Evolutionary conservation across 768 basidiomycete genomes (phyloP).

Genomic region (Leccinum truebloodii): DNA sequence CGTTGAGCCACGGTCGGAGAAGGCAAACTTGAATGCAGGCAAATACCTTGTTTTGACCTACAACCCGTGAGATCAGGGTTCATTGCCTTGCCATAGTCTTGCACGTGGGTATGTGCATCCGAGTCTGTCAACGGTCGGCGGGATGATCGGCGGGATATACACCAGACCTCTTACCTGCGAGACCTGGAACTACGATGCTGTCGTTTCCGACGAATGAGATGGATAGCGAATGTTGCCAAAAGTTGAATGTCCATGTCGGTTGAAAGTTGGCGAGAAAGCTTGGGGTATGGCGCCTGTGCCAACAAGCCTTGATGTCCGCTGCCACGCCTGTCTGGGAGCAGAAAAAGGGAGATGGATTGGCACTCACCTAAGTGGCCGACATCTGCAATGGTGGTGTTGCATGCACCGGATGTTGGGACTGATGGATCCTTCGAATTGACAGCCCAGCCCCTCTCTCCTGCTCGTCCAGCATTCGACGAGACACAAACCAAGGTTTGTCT

Average conservation of each 20-base stretch:
- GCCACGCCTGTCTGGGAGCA: not conserved
- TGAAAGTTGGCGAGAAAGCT: constrained; percentile 8
- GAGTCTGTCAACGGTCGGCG: constrained; percentile 41
- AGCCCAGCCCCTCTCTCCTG: too few species aligned
- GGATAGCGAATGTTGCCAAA: constrained; percentile 23
- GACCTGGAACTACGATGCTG: constrained; percentile 67
- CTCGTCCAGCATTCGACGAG: too few species aligned
- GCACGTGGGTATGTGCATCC: constrained; percentile 73
- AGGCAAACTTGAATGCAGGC: not conserved
- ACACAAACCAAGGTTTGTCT: too few species aligned
- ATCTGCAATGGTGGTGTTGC: constrained; percentile 39
- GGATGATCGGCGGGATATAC: not conserved
- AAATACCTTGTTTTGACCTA: constrained; percentile 56
- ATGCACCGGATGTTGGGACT: too few species aligned
- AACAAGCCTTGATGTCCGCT: constrained; percentile 30
- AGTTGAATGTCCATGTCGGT: constrained; percentile 25
- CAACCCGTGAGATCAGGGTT: constrained; percentile 62
- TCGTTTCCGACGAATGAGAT: constrained; percentile 31
- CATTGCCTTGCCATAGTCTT: constrained; percentile 68
- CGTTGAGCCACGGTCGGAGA: not conserved
- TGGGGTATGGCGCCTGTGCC: constrained; percentile 11
- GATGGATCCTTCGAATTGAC: too few species aligned
- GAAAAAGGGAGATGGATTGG: not conserved
- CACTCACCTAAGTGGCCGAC: constrained; percentile 51
- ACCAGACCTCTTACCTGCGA: constrained; percentile 51